Base-by-base conservation (phyloP, 2,329 filamentous ascomycete genomes). In the Beauveria sp. region DNA sequence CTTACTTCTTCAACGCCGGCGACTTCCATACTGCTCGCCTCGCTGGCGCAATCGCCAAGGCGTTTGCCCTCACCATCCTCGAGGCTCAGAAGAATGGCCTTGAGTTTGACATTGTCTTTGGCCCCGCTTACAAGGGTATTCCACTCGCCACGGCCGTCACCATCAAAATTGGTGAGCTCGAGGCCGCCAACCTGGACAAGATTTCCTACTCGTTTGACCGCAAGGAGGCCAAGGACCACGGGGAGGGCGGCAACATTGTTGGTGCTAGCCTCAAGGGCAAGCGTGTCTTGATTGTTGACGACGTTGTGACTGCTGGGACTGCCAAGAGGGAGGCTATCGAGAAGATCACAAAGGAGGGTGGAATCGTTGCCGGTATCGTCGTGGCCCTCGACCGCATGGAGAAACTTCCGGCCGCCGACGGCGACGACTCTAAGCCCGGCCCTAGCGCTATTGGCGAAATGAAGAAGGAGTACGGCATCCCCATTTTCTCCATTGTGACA, bases 1-100 rank as follows among this genome's bases (percentile, higher is more conserved):
- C 95, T 47, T 98, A 98, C 83, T 98, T 98, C 81, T 96, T 98
- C 86, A 97, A 96, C 76, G 92, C 93, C 52, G 92, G 93, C 63
- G 86, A 90, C 69, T 96, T 98, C 77, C 91, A 95, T 81, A 87
- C 87, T 58, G 89, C 88, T 24, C 82, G 87, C 64, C 84, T 96
- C 34, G 85, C 96, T 65, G 84, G 83, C 65, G 86, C 91, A 61
- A 90, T 96, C 67, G 85, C 89, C 58, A 83, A 86, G 46, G 92
- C 93, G 63, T 98, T 93, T 75, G 93, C 93, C 49, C 75, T 82
- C 66, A 81, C 85, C 61, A 85, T 88, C 68, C 76, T 80, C 65
- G 74, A 81, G 54, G 77, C 79, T 22, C 74, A 76, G 67, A 67
- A 73, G 50, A 70, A 71, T 40, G 73, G 75, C 40, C 76, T 84